A percentile compares a stretch with the other conserved stretches of the same genome.
Conservation (phyloP, 1,284 basidiomycete species). For the Cutaneotrichosporon mucoides region DNA sequence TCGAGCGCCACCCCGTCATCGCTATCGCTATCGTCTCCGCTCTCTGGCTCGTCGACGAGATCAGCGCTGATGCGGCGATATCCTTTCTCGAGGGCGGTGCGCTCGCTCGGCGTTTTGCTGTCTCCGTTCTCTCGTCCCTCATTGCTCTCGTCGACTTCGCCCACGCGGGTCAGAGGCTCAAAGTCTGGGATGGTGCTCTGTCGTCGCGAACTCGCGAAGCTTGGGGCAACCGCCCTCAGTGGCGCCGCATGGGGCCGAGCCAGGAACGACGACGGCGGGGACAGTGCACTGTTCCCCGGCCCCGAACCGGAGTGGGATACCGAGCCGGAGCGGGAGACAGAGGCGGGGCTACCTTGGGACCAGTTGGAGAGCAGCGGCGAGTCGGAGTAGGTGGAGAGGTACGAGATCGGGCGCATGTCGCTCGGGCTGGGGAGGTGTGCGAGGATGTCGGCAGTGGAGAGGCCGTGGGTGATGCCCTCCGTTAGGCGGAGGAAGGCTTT, state of each 20-base stretch:
- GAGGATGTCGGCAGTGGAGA: background rate
- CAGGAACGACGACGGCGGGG: background rate
- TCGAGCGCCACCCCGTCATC: background rate
- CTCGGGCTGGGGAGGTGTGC: background rate
- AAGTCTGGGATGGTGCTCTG: background rate
- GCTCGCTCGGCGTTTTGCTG: background rate
- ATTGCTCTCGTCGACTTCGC: too few species aligned
- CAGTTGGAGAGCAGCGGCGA: background rate
- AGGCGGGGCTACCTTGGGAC: background rate
- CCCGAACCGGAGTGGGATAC: too few species aligned
- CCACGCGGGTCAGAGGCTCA: too few species aligned
- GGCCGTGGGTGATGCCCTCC: background rate
- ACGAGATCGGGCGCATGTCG: background rate
- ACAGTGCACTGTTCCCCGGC: too few species aligned
- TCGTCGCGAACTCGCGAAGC: background rate
- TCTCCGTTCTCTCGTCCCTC: too few species aligned
- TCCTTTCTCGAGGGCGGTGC: background rate
- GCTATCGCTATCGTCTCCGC: background rate
- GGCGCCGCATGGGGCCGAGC: background rate
- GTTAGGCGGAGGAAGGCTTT: background rate
- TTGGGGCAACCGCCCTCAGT: background rate
- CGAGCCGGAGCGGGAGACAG: too few species aligned
- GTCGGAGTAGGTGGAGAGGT: background rate
- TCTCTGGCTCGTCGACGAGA: background rate
- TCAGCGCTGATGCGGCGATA: background rate